Evolutionary conservation across 2,329 filamentous ascomycete species (phyloP), one percentile per base, ranked within the genome.

Genomic region (Periconia sp.): DNA sequence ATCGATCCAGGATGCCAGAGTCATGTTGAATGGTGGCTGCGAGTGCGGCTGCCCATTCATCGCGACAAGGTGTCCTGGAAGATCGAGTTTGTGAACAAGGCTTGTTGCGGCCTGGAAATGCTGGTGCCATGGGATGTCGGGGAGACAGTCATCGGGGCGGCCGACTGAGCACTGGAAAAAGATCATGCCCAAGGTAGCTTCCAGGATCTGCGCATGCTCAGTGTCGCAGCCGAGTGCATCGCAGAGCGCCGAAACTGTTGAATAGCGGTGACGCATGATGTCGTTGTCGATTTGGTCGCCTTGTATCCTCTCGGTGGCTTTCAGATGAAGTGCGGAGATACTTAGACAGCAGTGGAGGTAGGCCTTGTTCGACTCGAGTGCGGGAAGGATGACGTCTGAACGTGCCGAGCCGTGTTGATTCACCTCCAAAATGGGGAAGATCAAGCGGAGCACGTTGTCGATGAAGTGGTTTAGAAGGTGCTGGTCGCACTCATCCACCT

Each of bases 311-410:
- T 85, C 80, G 0, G 87, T 88, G 2, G 86, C 84, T 78, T 96
- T 96, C 73, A 89, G 84, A 73, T 99, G 94, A 65, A 95, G 89
- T 2, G 92, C 92, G 7, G 94, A 85, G 47, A 95, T 90, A 77
- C 90, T 95, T 50, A 99, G 78, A 73, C 92, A 97, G 76, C 92
- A 96, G 77, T 97, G 92, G 22, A 96, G 80, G 71, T 96, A 99
- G 56, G 86, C 87, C 70, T 89, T 92, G 81, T 97, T 99, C 58
- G 82, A 88, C 68, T 95, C 89, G 23, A 99, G 79, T 6, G 92
- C 89, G 4, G 89, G 90, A 12, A 97, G 81, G 55, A 97, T 87
- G 48, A 95, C 82, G 59, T 94, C 87, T 2, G 88, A 85, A 48
- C 86, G 83, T 25, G 90, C 85, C 1, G 87, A 88, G 26, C 90